Evolutionary conservation across 108 stramenopile species (phyloP), one percentile per base, ranked within the genome.

Genomic region (Cyclostephanos tholiformis): DNA sequence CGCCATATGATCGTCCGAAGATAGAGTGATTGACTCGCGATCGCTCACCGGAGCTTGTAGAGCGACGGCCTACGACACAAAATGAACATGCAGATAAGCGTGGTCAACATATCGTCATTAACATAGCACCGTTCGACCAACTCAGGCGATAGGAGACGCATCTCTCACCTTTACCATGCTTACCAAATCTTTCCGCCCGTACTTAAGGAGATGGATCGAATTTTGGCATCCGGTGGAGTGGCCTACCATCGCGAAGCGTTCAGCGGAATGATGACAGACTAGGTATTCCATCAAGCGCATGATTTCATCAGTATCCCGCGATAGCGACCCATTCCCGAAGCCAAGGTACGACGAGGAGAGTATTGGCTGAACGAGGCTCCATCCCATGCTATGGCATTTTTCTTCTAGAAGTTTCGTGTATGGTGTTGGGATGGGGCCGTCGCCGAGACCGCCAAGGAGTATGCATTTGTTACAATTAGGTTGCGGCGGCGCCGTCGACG

Each of bases 221-320:
- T 95, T 88, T 73, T 98, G 97, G 80, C 95, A 97, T 36, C 97
- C 97, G 0, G 97, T 97, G 10, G 91, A 92, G 83, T 98, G 96
- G 5, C 97, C 97, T 4, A 98, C 90, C 16, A 98, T 59, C 7
- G 89, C 82, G 61, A 97, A 91, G 19, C 55, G 30, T 44, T 82
- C 48, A 17, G 82, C 91, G 22, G 75, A 56, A 50, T 86, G 86
- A 79, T 88, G 85, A 17, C 77, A 67, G 1, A 60, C 50, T 13
- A 93, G 65, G 75, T 90, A 93, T 10, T 64, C 23, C 67, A 96
- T 36, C 38, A 93, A 76, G 49, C 44, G 29, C 10, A 72, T 62
- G 39, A 93, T 57, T 71, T 93, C 92, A 4, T 73, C 71, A 5
- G 75, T 72, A 62, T 96, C 95, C 16, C 89, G 79, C 46, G 82